phyloP scores from a whole-genome alignment of 768 basidiomycete genomes.

The Boletus reticuloceps region DNA sequence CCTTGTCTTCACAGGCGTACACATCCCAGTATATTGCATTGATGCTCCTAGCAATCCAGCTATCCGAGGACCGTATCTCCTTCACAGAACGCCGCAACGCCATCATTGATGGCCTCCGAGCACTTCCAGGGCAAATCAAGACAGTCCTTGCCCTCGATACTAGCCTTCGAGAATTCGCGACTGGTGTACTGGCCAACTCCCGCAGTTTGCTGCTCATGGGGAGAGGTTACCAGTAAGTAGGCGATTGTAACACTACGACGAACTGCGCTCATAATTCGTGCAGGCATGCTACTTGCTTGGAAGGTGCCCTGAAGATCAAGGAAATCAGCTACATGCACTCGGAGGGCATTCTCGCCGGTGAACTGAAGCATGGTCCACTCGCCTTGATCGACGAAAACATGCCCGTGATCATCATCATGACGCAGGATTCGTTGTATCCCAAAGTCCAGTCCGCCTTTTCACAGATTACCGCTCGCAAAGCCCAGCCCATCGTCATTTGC shows the following conservation, averaged over 20 bases:
- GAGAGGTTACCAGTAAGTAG: constrained; percentile 86
- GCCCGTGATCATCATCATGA: constrained; percentile 99
- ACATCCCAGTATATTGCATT: constrained; percentile 99
- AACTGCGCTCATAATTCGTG: background rate
- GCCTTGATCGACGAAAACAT: constrained; percentile 98
- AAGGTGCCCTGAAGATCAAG: constrained; percentile 99
- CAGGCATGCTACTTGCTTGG: constrained; percentile 93
- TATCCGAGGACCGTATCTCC: constrained; percentile 95
- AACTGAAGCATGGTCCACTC: constrained; percentile 97
- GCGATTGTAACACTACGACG: too few species aligned
- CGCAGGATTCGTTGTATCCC: constrained; percentile 95
- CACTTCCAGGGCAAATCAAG: constrained; percentile 87
- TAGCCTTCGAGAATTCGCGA: constrained; percentile 76
- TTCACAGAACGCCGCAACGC: constrained; percentile 86
- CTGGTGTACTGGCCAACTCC: constrained; percentile 70
- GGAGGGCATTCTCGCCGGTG: constrained; percentile 90
- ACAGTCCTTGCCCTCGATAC: constrained; percentile 79
- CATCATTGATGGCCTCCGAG: constrained; percentile 92
- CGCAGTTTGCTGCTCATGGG: constrained; percentile 95
- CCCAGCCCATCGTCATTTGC: constrained; percentile 92
- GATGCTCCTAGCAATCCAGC: constrained; percentile 97
- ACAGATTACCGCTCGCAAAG: constrained; percentile 97
- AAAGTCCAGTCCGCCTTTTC: constrained; percentile 96
- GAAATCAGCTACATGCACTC: constrained; percentile 83
- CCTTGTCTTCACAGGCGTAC: constrained; percentile 62